phyloP scores from a whole-genome alignment of 202 grass and related monocot genomes.

The Zoysia matrella region DNA sequence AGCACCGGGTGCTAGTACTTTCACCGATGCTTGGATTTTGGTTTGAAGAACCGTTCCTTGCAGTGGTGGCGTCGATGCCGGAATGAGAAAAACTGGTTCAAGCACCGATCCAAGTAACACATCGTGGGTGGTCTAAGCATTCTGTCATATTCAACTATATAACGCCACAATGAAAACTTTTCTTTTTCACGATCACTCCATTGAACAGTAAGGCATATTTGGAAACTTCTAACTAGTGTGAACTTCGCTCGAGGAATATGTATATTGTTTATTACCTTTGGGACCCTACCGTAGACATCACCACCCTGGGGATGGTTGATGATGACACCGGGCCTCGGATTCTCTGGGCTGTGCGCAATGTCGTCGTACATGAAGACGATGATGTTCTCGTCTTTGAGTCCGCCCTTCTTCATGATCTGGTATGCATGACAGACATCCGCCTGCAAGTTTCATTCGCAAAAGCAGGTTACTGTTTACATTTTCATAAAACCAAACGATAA shows the following conservation, averaged over 20 bases:
- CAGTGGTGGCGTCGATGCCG: too few species aligned
- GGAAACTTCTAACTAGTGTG: background rate
- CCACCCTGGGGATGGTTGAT: constrained; percentile 89
- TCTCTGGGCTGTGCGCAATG: too few species aligned
- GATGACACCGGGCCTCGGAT: constrained; percentile 1
- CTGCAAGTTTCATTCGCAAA: constrained; percentile 47
- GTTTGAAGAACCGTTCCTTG: too few species aligned
- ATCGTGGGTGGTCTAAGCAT: background rate
- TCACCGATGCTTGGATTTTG: too few species aligned
- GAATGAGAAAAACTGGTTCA: too few species aligned
- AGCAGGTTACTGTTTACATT: background rate
- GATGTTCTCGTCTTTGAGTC: too few species aligned
- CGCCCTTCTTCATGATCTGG: constrained; percentile 92
- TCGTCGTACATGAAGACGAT: too few species aligned
- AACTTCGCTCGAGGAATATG: constrained; percentile 17
- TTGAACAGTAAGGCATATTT: constrained; percentile 1
- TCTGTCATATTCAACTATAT: constrained; percentile 1
- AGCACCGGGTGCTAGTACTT: too few species aligned
- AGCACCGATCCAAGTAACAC: too few species aligned
- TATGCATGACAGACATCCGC: constrained; percentile 96
- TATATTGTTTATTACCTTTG: constrained; percentile 60
- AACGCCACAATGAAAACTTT: background rate
- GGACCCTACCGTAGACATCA: constrained; percentile 94
- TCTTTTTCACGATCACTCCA: constrained; percentile 18
- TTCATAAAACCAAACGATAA: background rate